phyloP scores from a whole-genome alignment of 768 basidiomycete species.

The Exsudoporus frostii region DNA sequence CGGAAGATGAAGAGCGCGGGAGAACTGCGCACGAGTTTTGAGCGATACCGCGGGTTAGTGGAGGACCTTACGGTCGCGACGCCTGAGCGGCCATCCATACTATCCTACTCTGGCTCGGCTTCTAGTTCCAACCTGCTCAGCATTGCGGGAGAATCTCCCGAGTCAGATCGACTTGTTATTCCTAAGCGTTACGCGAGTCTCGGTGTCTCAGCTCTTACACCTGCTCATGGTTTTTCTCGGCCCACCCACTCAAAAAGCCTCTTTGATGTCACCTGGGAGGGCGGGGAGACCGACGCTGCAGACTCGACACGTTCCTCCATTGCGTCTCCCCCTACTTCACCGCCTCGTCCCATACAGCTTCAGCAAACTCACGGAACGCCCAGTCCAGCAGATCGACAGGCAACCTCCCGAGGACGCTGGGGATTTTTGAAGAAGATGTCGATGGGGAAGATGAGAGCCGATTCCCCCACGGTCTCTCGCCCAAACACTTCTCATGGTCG shows the following conservation, averaged over 20 bases:
- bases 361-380: conserved; percentile 15
- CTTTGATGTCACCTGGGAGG: conserved; percentile 50
- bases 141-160: conserved; percentile 29
- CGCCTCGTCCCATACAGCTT: conserved; percentile 19
- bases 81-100: conserved; percentile 40
- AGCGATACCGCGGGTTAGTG: conserved; percentile 24
- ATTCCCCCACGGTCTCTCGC: conserved; percentile 44
- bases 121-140: conserved; percentile 66
- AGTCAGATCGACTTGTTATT: conserved; percentile 35
- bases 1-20: conserved; percentile 88
- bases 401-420: conserved; percentile 61
- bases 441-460: conserved; percentile 86
- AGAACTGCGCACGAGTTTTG: conserved; percentile 52
- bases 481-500: conserved; percentile 34
- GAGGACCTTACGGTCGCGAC: conserved; percentile 32
- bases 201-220: conserved; percentile 43
- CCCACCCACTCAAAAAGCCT: conserved; percentile 40
- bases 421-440: conserved; percentile 99
- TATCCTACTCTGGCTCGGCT: conserved; percentile 57
- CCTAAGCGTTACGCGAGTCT: conserved; percentile 68
- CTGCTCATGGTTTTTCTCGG: conserved; percentile 35
- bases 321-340: conserved; percentile 26
- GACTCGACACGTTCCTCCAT: conserved; percentile 24
- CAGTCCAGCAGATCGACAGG: conserved; percentile 26
- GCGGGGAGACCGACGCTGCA: conserved; percentile 10